Percentiles rank a stretch among this genome's conserved stretches.
phyloP scores from a whole-genome alignment of 805 yeast species.

The Kazachstania viticola region DNA sequence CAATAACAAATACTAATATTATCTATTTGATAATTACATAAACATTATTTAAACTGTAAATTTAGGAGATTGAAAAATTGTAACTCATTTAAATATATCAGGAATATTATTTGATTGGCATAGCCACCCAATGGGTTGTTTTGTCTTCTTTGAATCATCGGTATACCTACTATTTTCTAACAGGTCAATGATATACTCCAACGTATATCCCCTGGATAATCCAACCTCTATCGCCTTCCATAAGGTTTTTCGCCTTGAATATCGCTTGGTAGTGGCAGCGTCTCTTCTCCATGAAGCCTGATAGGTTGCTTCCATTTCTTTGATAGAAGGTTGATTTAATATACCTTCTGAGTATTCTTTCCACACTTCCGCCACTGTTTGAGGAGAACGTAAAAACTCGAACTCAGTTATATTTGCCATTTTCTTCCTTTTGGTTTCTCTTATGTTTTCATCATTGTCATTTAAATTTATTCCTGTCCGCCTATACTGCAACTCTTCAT shows the following conservation, averaged over 20 bases:
- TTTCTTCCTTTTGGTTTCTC: background rate
- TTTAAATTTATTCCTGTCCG: background rate
- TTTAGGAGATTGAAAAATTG: background rate
- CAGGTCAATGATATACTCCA: constrained; percentile 34
- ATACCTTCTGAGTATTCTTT: constrained; percentile 43
- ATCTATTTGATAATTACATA: no score
- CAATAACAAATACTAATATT: no score
- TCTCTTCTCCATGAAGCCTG: constrained; percentile 47
- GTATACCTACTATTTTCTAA: constrained; percentile 35
- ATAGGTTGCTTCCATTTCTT: constrained; percentile 36
- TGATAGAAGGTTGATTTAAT: constrained; percentile 41
- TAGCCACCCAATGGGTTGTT: constrained; percentile 36
- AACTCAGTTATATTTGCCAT: constrained; percentile 7
- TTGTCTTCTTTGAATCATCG: constrained; percentile 31
- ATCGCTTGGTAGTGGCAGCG: constrained; percentile 42
- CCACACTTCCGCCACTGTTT: constrained; percentile 44
- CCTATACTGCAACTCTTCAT: no score
- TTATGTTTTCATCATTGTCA: background rate
- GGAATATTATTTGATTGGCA: constrained; percentile 30
- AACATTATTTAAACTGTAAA: no score
- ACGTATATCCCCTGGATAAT: constrained; percentile 31
- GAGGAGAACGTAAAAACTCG: constrained; percentile 32
- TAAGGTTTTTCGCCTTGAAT: constrained; percentile 40
- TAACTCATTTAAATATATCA: constrained; percentile 8
- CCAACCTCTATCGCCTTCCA: constrained; percentile 47